These are phyloP conservation scores for Polysphondylium violaceum DNA, from an alignment of 78 protist genomes.

Conservation along the genomic window DNA sequence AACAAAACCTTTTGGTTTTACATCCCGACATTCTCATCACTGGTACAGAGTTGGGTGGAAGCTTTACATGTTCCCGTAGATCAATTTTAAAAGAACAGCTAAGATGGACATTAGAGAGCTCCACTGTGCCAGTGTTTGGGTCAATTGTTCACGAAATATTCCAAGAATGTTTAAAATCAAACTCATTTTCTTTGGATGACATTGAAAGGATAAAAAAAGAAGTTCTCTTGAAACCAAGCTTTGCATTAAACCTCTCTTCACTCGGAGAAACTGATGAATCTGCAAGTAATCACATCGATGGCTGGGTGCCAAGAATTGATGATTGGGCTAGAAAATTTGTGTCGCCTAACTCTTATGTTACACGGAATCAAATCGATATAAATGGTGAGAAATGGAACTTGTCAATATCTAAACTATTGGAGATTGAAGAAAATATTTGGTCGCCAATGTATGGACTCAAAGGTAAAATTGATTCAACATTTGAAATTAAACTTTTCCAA, in stretches of 20 bases:
- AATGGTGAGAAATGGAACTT: conserved; percentile 39
- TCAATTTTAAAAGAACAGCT: conserved; percentile 49
- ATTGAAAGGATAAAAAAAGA: conserved; percentile 24
- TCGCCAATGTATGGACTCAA: conserved; percentile 75
- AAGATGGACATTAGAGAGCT: background rate
- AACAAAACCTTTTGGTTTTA: conserved; percentile 30
- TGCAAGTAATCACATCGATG: background rate
- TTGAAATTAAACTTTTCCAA: conserved; percentile 41
- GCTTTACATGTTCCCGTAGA: conserved; percentile 56
- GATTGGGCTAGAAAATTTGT: conserved; percentile 24
- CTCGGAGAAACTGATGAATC: conserved; percentile 48
- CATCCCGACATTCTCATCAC: conserved; percentile 63
- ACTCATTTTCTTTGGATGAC: background rate
- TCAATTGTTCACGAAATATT: conserved; percentile 65
- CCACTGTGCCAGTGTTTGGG: conserved; percentile 47
- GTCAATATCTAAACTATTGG: conserved; percentile 31
- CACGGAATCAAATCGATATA: conserved; percentile 8
- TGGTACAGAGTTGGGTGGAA: conserved; percentile 69
- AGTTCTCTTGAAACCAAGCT: conserved; percentile 6
- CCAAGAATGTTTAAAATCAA: conserved; percentile 32
- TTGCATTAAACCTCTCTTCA: conserved; percentile 29
- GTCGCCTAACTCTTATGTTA: no score
- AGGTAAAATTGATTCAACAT: conserved; percentile 70
- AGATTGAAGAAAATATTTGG: conserved; percentile 77
- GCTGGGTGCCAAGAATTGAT: conserved; percentile 15